Evolutionary conservation across 208 protist genomes (phyloP), one percentile per base, ranked within the genome.

Genomic region (Trypanosoma cruzi): DNA sequence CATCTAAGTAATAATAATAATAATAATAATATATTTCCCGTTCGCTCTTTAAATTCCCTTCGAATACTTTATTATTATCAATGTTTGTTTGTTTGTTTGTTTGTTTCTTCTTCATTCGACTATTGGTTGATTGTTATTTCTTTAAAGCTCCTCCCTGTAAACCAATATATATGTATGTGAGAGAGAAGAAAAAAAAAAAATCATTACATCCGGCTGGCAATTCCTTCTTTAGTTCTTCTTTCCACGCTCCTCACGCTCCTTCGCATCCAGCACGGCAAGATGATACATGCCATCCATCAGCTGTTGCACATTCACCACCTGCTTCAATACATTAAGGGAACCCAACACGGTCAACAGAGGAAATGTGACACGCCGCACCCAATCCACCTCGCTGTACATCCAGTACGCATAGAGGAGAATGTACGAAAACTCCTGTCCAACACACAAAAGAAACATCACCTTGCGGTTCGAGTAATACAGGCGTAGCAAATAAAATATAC

Each of bases 391-490:
- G 36, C 55, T 52, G 62, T 93, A 93, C 36, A 75, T 71, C 52
- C 81, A 58, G 58, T 81, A 84, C 14, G 81, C 86, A 73, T 97
- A 98, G 13, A 98, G 73, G 11, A 86, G 64, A 29, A 98, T 74
- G 75, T 97, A 98, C 26, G 89, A 89, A 64, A 97, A 90, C 88
- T 98, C 94, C 79, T 98, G 96, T 7, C 90, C 93, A 31, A 97
- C 65, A 73, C 95, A 98, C 4, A 96, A 68, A 11, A 82, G 65
- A 24, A 79, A 82, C 89, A 98, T 96, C 20, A 97, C 76, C 26
- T 82, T 80, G 36, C 84, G 82, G 55, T 92, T 91, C 14, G 81
- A 83, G 82, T 98, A 98, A 90, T 98, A 98, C 22, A 94, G 34
- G 5, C 73, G 79, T 29, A 98, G 85, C 31, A 98, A 72, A 34